Base-by-base conservation (phyloP, 2,329 filamentous ascomycete genomes). In the Onygenales sp. region DNA sequence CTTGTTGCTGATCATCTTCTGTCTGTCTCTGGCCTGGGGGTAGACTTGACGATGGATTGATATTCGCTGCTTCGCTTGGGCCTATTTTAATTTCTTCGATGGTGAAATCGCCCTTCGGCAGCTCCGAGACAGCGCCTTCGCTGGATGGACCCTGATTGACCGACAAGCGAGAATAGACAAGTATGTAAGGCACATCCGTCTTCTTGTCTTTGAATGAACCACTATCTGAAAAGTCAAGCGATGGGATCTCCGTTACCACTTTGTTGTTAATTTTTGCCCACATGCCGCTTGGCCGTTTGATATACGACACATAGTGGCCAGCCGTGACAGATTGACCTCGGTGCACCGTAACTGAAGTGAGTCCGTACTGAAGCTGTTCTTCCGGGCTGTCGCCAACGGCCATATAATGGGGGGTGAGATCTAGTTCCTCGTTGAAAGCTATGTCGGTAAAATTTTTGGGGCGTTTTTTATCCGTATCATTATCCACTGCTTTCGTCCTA, bases 271-370 rank as follows among this genome's bases (percentile, higher is more conserved):
- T 36, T 27, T 33, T 31, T 14, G 43, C 27, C 57, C 57, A 59
- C 37, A 17, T 9, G 9, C 52, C 49, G 13, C 13, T 51, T n/a
- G 57, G 56, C 1, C 52, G 27, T 42, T 51, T 54, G 13, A 52
- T 52, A 39, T 49, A 51, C 8, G 56, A 43, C 3, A 52, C 34
- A 42, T 58, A 56, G 34, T 56, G 57, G n/a, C 54, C 56, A 2
- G n/a, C 14, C 4, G 34, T 17, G 10, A 53, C 42, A 6, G 4
- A n/a, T 9, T 13, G 36, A 5, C 56, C 54, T 13, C 33, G 14
- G 31, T 59, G 57, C 8, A 42, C 46, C 5, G 54, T 45, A 21
- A 50, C 52, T n/a, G 53, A 43, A 52, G 32, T 45, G 7, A 56
- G 52, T 14, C 52, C 34, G 37, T 59, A 58, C 2, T 11, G 43